Evolutionary conservation across 768 basidiomycete genomes (phyloP).

Genomic region (Cystobasidium ongulense): DNA sequence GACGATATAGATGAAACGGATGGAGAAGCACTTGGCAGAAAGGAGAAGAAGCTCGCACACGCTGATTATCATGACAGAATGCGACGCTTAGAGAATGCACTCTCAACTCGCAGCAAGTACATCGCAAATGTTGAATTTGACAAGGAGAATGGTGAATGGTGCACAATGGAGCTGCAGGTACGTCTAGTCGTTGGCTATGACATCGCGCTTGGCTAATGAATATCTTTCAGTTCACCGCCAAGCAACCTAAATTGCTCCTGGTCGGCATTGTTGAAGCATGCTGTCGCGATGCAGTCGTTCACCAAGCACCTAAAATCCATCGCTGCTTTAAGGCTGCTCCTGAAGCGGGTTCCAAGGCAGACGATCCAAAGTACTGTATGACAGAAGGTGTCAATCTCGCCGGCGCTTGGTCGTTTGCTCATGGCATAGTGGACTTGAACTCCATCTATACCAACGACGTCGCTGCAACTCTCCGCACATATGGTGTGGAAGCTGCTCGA

Average conservation of each 20-base stretch:
- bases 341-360: constrained; percentile 53
- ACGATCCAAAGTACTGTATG: constrained; percentile 51
- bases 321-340: constrained; percentile 69
- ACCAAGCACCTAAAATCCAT: constrained; percentile 78
- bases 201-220: neutral
- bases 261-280: constrained; percentile 86
- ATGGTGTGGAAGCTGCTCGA: constrained; percentile 95
- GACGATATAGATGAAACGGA: constrained; percentile 43
- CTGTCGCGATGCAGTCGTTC: constrained; percentile 73
- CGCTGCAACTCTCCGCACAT: constrained; percentile 77
- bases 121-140: constrained; percentile 55
- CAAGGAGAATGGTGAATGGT: constrained; percentile 47
- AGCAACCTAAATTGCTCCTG: constrained; percentile 84
- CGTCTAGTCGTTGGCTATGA: too few species aligned
- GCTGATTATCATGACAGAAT: constrained; percentile 36
- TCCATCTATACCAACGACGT: constrained; percentile 90
- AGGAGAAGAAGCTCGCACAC: constrained; percentile 40
- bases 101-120: constrained; percentile 54
- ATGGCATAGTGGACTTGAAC: constrained; percentile 60
- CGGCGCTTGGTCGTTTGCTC: constrained; percentile 66
- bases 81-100: constrained; percentile 41
- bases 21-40: constrained; percentile 41
- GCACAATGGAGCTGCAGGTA: constrained; percentile 77
- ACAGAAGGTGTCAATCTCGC: constrained; percentile 88
- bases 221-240: constrained; percentile 61